Evolutionary conservation across 2,329 filamentous ascomycete species (phyloP).

Genomic region (Xylariaceae sp.): DNA sequence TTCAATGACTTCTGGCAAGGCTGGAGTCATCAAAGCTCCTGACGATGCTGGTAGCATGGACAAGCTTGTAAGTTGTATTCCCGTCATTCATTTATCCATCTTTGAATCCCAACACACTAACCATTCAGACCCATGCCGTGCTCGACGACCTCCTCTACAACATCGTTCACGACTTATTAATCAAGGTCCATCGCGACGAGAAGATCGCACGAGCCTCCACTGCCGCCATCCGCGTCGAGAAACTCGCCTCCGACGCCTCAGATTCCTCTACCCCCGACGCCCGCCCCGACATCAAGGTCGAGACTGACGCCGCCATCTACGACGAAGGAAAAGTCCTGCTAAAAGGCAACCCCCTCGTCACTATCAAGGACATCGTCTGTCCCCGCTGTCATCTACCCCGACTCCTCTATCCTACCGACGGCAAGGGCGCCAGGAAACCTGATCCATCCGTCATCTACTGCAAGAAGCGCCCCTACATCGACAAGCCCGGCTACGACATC

Average conservation of each 20-base stretch:
- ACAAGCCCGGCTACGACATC: constrained; percentile 72
- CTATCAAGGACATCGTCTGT: constrained; percentile 68
- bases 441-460: constrained; percentile 70
- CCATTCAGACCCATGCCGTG: constrained; percentile 55
- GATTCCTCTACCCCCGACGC: constrained; percentile 51
- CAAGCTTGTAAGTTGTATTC: constrained; percentile 56
- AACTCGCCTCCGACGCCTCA: constrained; percentile 53
- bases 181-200: constrained; percentile 73
- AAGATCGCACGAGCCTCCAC: constrained; percentile 68
- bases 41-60: constrained; percentile 52
- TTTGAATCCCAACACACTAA: background rate
- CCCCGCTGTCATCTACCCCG: constrained; percentile 71
- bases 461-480: constrained; percentile 73
- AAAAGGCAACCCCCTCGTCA: constrained; percentile 69
- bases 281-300: constrained; percentile 53
- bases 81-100: background rate
- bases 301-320: constrained; percentile 66
- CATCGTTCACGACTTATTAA: constrained; percentile 69
- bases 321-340: constrained; percentile 65
- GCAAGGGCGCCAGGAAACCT: constrained; percentile 61
- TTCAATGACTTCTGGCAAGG: constrained; percentile 32
- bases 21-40: constrained; percentile 53
- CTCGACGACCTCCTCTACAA: constrained; percentile 74
- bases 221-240: constrained; percentile 61
- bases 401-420: constrained; percentile 68